phyloP scores from a whole-genome alignment of 164 flowering plant species.

The Berberis vulgaris region DNA sequence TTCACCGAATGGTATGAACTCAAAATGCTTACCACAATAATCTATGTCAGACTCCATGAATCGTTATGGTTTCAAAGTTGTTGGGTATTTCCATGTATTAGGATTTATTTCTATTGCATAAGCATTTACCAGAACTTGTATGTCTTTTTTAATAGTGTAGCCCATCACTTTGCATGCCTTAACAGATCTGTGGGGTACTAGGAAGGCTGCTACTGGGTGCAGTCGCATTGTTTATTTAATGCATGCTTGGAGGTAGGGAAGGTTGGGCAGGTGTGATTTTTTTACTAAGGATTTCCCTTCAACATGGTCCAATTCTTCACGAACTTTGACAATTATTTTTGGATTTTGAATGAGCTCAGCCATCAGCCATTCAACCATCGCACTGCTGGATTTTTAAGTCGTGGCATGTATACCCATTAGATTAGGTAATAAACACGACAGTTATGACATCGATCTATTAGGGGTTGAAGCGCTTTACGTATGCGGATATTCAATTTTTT shows the following conservation, averaged over 20 bases:
- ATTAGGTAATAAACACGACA: too few species aligned
- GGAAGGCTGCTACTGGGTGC: conserved; percentile 22
- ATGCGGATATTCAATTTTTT: too few species aligned
- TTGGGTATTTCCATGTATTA: conserved; percentile 8
- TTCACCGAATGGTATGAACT: conserved; percentile 14
- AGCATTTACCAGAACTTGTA: conserved; percentile 17
- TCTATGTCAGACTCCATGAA: conserved; percentile 10
- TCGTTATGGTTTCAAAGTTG: conserved; percentile 6
- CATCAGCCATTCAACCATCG: conserved; percentile 18
- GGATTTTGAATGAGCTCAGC: conserved; percentile 16
- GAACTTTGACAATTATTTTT: conserved; percentile 6
- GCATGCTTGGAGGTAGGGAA: conserved; percentile 20
- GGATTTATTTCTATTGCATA: conserved; percentile 12
- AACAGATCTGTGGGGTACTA: conserved; percentile 10
- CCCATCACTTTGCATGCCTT: conserved; percentile 9
- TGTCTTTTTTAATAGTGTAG: conserved; percentile 18
- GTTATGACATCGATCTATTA: too few species aligned
- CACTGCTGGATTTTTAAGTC: conserved; percentile 9
- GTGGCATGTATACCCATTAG: too few species aligned
- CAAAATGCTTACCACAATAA: conserved; percentile 14
- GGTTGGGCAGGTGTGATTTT: conserved; percentile 8
- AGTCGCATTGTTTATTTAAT: conserved; percentile 20
- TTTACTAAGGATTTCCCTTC: neutral
- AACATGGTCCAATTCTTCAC: conserved; percentile 11
- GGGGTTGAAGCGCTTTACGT: too few species aligned